Percentiles rank a stretch among this genome's conserved stretches.
Conservation (phyloP, 2,329 filamentous ascomycete species). For the Aspergillus eucalypticola region DNA sequence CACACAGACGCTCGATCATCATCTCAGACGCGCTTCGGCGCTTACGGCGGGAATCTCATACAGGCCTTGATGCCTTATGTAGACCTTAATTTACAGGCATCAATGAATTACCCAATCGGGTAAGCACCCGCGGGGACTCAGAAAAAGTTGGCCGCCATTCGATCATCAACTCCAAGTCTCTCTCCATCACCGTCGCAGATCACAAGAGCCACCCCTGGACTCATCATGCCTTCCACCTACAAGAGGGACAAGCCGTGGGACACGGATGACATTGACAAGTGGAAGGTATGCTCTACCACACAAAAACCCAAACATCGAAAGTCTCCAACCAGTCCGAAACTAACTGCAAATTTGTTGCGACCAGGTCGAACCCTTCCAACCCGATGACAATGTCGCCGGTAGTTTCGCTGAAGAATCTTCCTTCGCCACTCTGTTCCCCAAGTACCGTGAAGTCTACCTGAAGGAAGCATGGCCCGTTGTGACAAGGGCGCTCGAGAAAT, state of each 20-base stretch:
- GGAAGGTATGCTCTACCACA: constrained; percentile 61
- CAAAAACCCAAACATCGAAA: neutral
- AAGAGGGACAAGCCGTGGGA: constrained; percentile 93
- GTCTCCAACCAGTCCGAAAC: neutral
- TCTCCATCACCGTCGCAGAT: constrained; percentile 9
- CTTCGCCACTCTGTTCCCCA: constrained; percentile 82
- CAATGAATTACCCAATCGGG: constrained; percentile 12
- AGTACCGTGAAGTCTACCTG: constrained; percentile 93
- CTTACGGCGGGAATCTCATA: constrained; percentile 14
- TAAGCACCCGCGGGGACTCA: constrained; percentile 23
- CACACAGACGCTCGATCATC: constrained; percentile 7
- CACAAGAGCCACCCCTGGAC: constrained; percentile 5
- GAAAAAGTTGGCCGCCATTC: constrained; percentile 25
- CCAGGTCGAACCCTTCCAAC: constrained; percentile 77
- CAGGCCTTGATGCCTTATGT: neutral
- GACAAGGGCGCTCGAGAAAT: constrained; percentile 81
- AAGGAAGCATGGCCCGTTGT: constrained; percentile 91
- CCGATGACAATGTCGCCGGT: constrained; percentile 80
- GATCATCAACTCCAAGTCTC: constrained; percentile 12
- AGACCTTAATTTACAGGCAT: constrained; percentile 12
- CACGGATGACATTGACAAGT: constrained; percentile 95
- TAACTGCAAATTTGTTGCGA: constrained; percentile 13
- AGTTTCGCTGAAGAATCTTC: constrained; percentile 91
- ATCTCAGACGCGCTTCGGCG: constrained; percentile 22
- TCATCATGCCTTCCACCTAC: constrained; percentile 79